Conservation (phyloP, 1,284 basidiomycete species). For the Tilletia walkeri region DNA sequence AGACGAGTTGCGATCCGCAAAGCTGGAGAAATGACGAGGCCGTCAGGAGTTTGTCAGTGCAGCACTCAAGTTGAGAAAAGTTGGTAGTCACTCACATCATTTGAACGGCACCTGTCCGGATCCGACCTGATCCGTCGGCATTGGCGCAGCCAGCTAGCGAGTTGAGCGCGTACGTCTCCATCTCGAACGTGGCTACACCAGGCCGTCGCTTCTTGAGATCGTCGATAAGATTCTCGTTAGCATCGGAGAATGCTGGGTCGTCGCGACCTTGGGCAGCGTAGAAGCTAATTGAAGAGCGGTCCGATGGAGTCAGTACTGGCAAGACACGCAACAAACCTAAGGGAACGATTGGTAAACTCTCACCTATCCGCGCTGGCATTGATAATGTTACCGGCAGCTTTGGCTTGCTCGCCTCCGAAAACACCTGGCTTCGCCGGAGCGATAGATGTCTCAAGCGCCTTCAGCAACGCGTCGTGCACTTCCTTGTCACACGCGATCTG, state of each 20-base stretch:
- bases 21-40: conserved; percentile 48
- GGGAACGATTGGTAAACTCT: background rate
- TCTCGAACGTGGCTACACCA: conserved; percentile 65
- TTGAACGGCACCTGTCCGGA: conserved; percentile 73
- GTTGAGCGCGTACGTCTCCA: conserved; percentile 53
- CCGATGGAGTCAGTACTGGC: background rate
- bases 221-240: conserved; percentile 68
- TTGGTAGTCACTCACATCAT: conserved; percentile 62
- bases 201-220: conserved; percentile 57
- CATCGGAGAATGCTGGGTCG: conserved; percentile 71
- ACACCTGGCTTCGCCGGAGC: conserved; percentile 15
- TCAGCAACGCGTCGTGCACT: conserved; percentile 58
- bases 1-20: conserved; percentile 72
- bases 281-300: conserved; percentile 61
- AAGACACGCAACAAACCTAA: background rate
- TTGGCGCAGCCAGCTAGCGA: conserved; percentile 44
- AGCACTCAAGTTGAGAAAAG: background rate
- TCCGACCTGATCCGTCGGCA: conserved; percentile 52
- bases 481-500: conserved; percentile 63
- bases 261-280: conserved; percentile 79
- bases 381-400: conserved; percentile 33
- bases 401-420: conserved; percentile 26
- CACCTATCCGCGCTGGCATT: conserved; percentile 40
- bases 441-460: conserved; percentile 25
- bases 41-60: too few species aligned